phyloP scores from a whole-genome alignment of 2,329 filamentous ascomycete species.

The Colletotrichum acutatum region DNA sequence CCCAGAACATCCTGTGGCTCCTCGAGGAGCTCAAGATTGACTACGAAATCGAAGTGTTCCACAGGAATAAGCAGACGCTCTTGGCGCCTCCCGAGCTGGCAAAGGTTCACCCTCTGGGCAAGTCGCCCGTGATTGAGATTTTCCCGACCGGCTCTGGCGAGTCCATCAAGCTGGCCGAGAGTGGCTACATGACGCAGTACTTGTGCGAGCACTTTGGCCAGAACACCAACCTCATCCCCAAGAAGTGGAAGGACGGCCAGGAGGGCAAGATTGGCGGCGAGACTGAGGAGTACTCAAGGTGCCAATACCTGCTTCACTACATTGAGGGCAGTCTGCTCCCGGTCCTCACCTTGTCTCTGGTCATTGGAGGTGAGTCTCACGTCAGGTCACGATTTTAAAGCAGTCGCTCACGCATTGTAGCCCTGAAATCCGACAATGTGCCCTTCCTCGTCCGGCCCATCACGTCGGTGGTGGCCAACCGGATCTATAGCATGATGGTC shows the following conservation, averaged over 20 bases:
- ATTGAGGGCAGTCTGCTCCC: slow-evolving; percentile 87
- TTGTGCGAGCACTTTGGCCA: slow-evolving; percentile 72
- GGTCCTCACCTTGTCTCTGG: slow-evolving; percentile 70
- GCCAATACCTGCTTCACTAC: slow-evolving; percentile 82
- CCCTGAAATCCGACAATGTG: slow-evolving; percentile 55
- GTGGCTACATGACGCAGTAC: slow-evolving; percentile 84
- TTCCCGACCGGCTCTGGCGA: slow-evolving; percentile 52
- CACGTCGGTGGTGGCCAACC: slow-evolving; percentile 57
- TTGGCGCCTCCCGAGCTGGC: slow-evolving; percentile 83
- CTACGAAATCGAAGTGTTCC: slow-evolving; percentile 85
- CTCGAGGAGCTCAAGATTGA: slow-evolving; percentile 83
- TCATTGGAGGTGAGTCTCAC: slow-evolving; percentile 61
- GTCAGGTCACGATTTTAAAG: background rate
- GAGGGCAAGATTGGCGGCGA: slow-evolving; percentile 69
- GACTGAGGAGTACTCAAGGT: slow-evolving; percentile 69
- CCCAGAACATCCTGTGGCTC: slow-evolving; percentile 87
- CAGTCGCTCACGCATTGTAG: slow-evolving; percentile 39
- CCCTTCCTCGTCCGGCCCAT: slow-evolving; percentile 67
- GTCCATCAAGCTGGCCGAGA: slow-evolving; percentile 80
- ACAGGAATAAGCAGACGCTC: slow-evolving; percentile 69
- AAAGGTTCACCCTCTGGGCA: slow-evolving; percentile 85
- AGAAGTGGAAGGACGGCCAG: slow-evolving; percentile 66
- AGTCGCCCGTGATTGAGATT: slow-evolving; percentile 83
- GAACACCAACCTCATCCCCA: slow-evolving; percentile 60
- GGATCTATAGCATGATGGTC: slow-evolving; percentile 53